Base-by-base conservation (phyloP, 2,329 filamentous ascomycete genomes). In the Fusarium sp. region DNA sequence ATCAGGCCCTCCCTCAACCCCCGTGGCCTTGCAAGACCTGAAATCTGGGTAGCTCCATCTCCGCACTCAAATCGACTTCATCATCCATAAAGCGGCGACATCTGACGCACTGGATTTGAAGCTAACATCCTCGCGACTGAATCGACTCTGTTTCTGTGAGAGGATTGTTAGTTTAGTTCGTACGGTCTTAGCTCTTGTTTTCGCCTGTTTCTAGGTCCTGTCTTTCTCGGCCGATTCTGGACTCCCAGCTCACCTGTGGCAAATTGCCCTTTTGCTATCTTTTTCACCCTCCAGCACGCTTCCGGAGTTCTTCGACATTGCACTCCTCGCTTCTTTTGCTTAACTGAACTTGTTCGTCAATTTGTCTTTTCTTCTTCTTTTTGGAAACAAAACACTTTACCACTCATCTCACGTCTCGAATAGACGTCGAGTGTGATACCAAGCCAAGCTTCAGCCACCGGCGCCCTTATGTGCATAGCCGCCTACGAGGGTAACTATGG, bases 51-150 rank as follows among this genome's bases (percentile, higher is more conserved):
- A 55, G 41, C 61, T 56, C 61, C 14, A 52, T 69, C 65, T 67
- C 61, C 52, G 56, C 62, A 59, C 39, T 62, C 49, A 43, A 43
- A 55, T 63, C 52, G 30, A 33, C 30, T 43, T 33, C 41, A 57
- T 65, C 35, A 47, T 20, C 35, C 48, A 64, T 58, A 45, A 63
- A 53, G 61, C 56, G 65, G 51, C 65, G 22, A 67, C 43, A 58
- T 41, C 60, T 62, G 56, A 69, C 65, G 56, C 65, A 57, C 44
- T 48, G 30, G 41, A 55, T 46, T 39, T 39, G 23, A 44, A 4
- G 30, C 30, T 41, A 22, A 40, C 13, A 39, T 62, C 56, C 43
- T 19, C 37, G 13, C 30, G 41, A 37, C 9, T 60, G 17, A 35
- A 17, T 40, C 39, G 37, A 22, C 46, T n/a, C n/a, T 65, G 23